Conservation (phyloP, 371 early-diverging fungal genomes). For the Dichotomocladium elegans region DNA sequence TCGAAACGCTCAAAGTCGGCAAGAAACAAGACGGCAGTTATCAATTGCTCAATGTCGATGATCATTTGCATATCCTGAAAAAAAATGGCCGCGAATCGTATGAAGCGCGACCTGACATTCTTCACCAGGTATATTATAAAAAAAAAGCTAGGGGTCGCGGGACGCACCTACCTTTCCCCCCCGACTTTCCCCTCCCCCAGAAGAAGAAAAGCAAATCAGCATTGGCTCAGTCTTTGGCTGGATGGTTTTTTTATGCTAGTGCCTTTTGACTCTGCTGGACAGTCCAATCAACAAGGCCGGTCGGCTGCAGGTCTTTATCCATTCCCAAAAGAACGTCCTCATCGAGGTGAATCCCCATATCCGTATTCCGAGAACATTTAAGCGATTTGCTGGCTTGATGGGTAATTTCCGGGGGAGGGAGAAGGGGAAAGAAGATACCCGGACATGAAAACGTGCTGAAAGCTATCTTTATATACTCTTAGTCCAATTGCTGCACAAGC, state of each 20-base stretch:
- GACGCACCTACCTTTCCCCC: neutral
- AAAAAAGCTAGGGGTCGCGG: neutral
- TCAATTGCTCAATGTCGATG: constrained; percentile 94
- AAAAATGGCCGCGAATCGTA: constrained; percentile 82
- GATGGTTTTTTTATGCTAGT: constrained; percentile 44
- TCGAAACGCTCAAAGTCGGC: constrained; percentile 94
- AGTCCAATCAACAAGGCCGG: constrained; percentile 98
- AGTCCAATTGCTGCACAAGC: constrained; percentile 97
- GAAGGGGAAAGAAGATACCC: too few species aligned
- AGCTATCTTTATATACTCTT: neutral
- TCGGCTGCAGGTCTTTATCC: constrained; percentile 91
- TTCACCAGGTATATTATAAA: constrained; percentile 76
- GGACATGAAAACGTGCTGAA: too few species aligned
- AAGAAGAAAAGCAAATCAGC: neutral
- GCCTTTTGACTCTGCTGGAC: constrained; percentile 94
- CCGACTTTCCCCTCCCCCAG: neutral
- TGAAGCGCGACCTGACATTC: constrained; percentile 93
- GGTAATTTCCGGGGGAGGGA: constrained; percentile 41
- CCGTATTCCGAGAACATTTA: constrained; percentile 97
- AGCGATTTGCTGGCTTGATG: constrained; percentile 97
- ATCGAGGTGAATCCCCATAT: constrained; percentile 97
- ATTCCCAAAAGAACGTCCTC: constrained; percentile 90
- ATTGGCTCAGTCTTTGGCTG: neutral
- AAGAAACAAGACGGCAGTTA: constrained; percentile 89
- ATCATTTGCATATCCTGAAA: constrained; percentile 87